Evolutionary conservation across 768 basidiomycete species (phyloP).

Genomic region (Tubosaeta sp.): DNA sequence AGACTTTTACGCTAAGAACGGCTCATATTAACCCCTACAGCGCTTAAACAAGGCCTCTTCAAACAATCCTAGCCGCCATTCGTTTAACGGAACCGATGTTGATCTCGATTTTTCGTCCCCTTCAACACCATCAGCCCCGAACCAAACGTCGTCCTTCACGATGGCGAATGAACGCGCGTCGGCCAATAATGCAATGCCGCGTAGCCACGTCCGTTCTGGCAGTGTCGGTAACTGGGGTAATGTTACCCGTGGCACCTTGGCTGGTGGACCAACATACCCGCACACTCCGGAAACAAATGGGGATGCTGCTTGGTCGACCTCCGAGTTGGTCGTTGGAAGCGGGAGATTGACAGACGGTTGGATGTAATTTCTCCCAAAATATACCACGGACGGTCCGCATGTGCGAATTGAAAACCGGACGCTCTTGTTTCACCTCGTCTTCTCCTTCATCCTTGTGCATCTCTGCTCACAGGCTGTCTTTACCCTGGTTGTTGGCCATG

Average conservation of each 20-base stretch:
- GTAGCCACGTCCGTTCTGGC: conserved; percentile 72
- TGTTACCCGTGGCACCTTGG: conserved; percentile 52
- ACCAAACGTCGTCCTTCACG: conserved; percentile 38
- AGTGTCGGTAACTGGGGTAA: conserved; percentile 79
- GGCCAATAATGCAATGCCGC: conserved; percentile 32
- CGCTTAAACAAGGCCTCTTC: conserved; percentile 48
- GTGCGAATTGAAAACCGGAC: conserved; percentile 39
- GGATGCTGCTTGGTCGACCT: conserved; percentile 57
- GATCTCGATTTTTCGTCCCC: conserved; percentile 56
- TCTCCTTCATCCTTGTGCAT: conserved; percentile 3
- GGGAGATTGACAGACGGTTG: conserved; percentile 54
- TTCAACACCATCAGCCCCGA: conserved; percentile 47
- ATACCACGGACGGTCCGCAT: conserved; percentile 1
- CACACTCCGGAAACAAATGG: conserved; percentile 50
- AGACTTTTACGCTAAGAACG: neutral
- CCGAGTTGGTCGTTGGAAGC: conserved; percentile 46
- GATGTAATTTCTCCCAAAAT: conserved; percentile 23
- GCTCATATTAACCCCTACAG: conserved; percentile 26
- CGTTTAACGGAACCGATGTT: conserved; percentile 69
- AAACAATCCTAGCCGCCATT: conserved; percentile 56
- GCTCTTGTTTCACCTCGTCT: conserved; percentile 21
- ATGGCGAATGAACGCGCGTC: conserved; percentile 37
- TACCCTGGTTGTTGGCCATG: conserved; percentile 8
- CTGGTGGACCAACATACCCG: conserved; percentile 47
- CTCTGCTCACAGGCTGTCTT: conserved; percentile 4